Evolutionary conservation across 176 grass and related monocot species (phyloP), one percentile per base, ranked within the genome.

Genomic region (Alopecurus myosuroides): DNA sequence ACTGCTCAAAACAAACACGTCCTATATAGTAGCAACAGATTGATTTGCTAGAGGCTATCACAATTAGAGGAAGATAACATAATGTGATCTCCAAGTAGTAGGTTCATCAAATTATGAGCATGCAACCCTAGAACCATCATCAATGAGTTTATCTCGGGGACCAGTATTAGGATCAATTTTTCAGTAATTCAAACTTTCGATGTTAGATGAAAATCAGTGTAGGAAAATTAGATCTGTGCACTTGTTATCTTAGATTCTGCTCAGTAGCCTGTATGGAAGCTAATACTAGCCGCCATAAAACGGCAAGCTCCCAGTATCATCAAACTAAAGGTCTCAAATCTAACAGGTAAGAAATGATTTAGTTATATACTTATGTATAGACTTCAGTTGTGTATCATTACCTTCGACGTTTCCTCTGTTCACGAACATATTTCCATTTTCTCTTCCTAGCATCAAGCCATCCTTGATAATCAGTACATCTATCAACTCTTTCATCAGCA

Each of bases 371-470:
- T 20, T 56, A 34, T 78, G 23, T 61, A 42, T 45, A 67, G 22
- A 68, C 28, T 58, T 89, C 76, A 73, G 82, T 70, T 77, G 20
- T 63, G 29, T 42, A 44, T 57, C 34, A 84, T 45, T 87, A 98
- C 95, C 95, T 98, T 61, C 36, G 75, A 61, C 85, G 88, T 74
- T 98, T 98, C 74, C 75, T 98, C 76, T 93, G 81, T 48, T 95
- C 92, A 12, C 77, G 90, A 66, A 82, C 74, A 70, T 88, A 36
- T 84, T 87, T 95, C 95, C 95, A 98, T 86, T 98, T 98, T 72
- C 95, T 98, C 66, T 98, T 98, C 72, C 88, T 98, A 12, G 58
- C 87, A 79, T 98, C 92, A 88, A 98, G 95, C 95, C 95, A 98
- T 86, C 90, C 91, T 87, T 91, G 81, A 90, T 98, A 98, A 88